phyloP scores from a whole-genome alignment of 2,329 filamentous ascomycete species.

The Akanthomyces lecanii region DNA sequence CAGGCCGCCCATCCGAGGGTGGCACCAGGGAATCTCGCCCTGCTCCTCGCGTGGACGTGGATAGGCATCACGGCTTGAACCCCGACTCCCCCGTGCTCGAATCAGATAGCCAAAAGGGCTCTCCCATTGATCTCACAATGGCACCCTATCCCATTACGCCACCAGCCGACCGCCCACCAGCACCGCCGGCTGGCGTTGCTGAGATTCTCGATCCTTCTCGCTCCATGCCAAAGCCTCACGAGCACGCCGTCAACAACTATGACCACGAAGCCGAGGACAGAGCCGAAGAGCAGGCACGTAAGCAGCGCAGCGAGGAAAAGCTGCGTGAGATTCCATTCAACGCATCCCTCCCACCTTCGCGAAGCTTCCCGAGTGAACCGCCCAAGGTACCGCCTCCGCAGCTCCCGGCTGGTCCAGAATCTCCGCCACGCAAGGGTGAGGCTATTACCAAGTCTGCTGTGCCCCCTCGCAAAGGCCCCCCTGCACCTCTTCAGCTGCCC shows the following conservation, averaged over 20 bases:
- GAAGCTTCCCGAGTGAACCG: conserved; percentile 49
- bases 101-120: conserved; percentile 48
- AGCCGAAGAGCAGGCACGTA: conserved; percentile 42
- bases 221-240: conserved; percentile 56
- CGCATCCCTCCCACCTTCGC: conserved; percentile 51
- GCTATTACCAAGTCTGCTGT: conserved; percentile 35
- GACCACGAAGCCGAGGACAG: conserved; percentile 52
- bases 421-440: conserved; percentile 42
- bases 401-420: conserved; percentile 38
- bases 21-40: not conserved
- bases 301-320: conserved; percentile 39
- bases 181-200: conserved; percentile 39
- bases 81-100: conserved; percentile 48
- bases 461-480: conserved; percentile 73
- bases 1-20: conserved; percentile 20
- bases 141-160: conserved; percentile 64
- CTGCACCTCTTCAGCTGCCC: conserved; percentile 72
- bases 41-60: conserved; percentile 25
- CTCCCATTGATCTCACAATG: conserved; percentile 55
- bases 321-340: conserved; percentile 48
- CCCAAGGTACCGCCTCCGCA: conserved; percentile 51
- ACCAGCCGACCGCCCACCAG: conserved; percentile 47
- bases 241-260: conserved; percentile 55
- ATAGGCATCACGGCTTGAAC: conserved; percentile 18
- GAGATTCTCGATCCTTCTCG: conserved; percentile 54